Percentiles rank a stretch among this genome's conserved stretches.
These are phyloP conservation scores for Fusarium mundagurra DNA, from an alignment of 2,329 filamentous ascomycete species.

Conservation along the genomic window DNA sequence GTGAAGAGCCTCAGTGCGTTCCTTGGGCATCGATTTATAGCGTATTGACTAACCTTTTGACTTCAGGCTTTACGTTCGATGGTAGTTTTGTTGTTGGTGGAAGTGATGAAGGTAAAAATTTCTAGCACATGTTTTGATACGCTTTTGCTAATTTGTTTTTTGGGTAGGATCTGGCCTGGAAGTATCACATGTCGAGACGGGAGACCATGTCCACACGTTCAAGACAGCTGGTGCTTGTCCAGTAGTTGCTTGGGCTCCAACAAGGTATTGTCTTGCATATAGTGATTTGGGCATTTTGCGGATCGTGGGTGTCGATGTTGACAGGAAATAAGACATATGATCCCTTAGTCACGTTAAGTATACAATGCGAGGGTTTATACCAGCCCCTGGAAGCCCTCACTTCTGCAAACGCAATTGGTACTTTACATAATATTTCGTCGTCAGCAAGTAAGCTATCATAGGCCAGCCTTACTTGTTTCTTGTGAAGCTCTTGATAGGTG, in stretches of 20 bases:
- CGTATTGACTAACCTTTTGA: conserved; percentile 14
- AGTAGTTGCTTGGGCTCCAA: conserved; percentile 80
- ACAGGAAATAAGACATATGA: conserved; percentile 46
- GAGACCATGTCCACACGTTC: conserved; percentile 76
- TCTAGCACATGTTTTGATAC: neutral
- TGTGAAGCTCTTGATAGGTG: neutral
- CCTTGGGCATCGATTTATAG: neutral
- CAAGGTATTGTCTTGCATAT: conserved; percentile 78
- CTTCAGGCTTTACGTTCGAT: conserved; percentile 77
- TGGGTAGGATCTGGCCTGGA: conserved; percentile 67
- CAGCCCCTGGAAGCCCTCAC: neutral
- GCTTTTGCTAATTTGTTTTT: conserved; percentile 2
- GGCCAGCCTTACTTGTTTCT: neutral
- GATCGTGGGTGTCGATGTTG: conserved; percentile 70
- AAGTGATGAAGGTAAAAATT: conserved; percentile 71
- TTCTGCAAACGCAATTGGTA: neutral
- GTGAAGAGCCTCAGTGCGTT: conserved; percentile 73
- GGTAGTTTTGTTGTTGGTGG: conserved; percentile 79
- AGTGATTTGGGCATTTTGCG: conserved; percentile 74
- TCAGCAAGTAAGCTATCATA: neutral
- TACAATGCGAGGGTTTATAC: neutral
- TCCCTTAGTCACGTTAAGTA: neutral
- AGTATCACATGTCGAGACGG: conserved; percentile 77
- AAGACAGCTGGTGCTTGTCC: conserved; percentile 73
- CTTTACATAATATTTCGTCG: neutral